phyloP scores from a whole-genome alignment of 495 filamentous ascomycete species.

The Neurospora sp. region DNA sequence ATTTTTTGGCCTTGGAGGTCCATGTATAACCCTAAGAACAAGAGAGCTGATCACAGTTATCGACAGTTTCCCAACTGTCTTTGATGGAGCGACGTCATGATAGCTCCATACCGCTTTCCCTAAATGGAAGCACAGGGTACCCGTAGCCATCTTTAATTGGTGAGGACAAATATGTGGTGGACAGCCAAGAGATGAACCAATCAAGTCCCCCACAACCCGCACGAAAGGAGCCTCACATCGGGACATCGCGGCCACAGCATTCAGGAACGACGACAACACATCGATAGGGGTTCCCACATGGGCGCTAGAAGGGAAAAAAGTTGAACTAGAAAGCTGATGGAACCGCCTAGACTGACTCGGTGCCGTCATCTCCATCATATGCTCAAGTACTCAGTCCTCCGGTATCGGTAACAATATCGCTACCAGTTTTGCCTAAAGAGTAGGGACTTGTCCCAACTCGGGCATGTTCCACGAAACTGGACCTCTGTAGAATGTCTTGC shows the following conservation, averaged over 20 bases:
- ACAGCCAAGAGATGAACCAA: neutral
- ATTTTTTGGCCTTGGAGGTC: neutral
- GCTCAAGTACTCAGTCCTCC: neutral
- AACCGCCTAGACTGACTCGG: neutral
- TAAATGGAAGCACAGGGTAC: neutral
- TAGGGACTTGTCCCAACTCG: neutral
- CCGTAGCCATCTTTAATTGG: neutral
- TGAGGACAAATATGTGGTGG: neutral
- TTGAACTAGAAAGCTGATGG: neutral
- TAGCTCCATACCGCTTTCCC: neutral
- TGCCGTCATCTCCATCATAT: neutral
- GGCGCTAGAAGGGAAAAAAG: neutral
- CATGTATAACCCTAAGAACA: neutral
- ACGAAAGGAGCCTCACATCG: neutral
- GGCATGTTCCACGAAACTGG: neutral
- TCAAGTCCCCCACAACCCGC: neutral
- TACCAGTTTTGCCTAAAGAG: neutral
- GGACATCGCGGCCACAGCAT: neutral
- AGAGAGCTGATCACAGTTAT: neutral
- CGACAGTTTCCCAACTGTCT: neutral
- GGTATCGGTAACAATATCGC: neutral
- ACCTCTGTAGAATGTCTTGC: neutral
- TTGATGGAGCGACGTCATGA: neutral
- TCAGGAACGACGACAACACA: neutral
- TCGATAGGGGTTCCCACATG: neutral